phyloP scores from a whole-genome alignment of 257 asterid genomes.

The Solanum virginianum region DNA sequence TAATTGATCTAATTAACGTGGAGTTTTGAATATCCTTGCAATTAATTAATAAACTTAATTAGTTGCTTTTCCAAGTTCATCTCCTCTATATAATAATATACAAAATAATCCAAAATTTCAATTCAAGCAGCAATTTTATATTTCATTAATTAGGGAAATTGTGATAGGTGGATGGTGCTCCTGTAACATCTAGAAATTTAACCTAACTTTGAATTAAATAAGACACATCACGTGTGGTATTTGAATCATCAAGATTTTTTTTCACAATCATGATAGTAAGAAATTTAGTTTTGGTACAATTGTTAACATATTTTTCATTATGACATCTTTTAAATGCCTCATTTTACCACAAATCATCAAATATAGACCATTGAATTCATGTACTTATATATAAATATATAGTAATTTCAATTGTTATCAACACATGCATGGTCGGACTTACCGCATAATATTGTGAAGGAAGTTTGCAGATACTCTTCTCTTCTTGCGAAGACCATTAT shows the following conservation, averaged over 20 bases:
- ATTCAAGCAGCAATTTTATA: neutral
- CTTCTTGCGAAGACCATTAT: too few relatives aligned
- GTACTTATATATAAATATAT: neutral
- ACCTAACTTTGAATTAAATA: neutral
- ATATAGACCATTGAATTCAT: neutral
- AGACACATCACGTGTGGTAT: constrained; percentile 2
- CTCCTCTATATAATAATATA: neutral
- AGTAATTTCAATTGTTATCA: neutral
- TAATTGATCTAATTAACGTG: neutral
- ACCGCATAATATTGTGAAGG: neutral
- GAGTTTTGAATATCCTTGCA: neutral
- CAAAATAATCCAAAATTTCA: neutral
- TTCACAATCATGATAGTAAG: neutral
- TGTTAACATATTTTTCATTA: neutral
- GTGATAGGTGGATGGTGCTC: neutral
- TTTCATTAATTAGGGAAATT: neutral
- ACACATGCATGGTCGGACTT: neutral
- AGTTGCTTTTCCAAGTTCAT: neutral
- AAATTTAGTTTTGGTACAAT: neutral
- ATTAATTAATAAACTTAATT: neutral
- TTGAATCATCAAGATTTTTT: neutral
- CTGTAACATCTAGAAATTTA: neutral
- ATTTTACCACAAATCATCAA: neutral
- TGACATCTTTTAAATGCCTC: neutral
- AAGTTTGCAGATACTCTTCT: neutral